Conservation (phyloP, 2,329 filamentous ascomycete genomes). For the Aspergillus sp. region DNA sequence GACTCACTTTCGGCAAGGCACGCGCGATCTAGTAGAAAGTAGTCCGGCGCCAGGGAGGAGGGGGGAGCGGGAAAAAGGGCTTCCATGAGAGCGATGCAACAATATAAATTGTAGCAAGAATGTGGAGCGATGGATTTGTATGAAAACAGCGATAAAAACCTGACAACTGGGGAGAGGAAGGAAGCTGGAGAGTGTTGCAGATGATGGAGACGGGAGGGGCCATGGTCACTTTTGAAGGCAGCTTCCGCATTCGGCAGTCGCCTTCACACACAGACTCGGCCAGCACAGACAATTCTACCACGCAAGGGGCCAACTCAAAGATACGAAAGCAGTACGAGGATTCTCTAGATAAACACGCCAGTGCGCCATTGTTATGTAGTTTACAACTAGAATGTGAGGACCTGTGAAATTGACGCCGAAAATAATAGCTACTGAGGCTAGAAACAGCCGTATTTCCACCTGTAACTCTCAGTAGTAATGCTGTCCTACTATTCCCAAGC, state of each 20-base stretch:
- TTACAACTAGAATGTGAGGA: no score
- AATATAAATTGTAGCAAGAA: background rate
- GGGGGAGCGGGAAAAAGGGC: background rate
- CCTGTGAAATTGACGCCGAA: no score
- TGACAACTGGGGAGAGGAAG: background rate
- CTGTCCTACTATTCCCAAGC: no score
- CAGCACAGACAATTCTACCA: background rate
- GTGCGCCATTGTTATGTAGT: constrained; percentile 2
- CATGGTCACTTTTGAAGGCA: background rate
- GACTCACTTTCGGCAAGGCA: constrained; percentile 8
- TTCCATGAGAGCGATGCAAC: background rate
- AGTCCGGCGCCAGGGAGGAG: constrained; percentile 5
- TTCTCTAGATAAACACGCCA: constrained; percentile 9
- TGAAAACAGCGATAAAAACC: background rate
- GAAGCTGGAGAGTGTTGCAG: background rate
- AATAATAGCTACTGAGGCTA: no score
- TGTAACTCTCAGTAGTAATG: no score
- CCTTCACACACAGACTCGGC: background rate
- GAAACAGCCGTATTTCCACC: no score
- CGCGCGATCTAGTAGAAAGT: constrained; percentile 6
- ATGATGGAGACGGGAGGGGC: constrained; percentile 1
- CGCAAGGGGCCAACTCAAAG: constrained; percentile 1
- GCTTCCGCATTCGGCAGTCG: constrained; percentile 1
- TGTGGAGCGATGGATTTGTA: background rate
- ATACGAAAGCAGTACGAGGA: no score